Percentiles rank a stretch among this genome's conserved stretches.
Conservation (phyloP, 345 rosid genomes). For the Hibiscus trionum region DNA sequence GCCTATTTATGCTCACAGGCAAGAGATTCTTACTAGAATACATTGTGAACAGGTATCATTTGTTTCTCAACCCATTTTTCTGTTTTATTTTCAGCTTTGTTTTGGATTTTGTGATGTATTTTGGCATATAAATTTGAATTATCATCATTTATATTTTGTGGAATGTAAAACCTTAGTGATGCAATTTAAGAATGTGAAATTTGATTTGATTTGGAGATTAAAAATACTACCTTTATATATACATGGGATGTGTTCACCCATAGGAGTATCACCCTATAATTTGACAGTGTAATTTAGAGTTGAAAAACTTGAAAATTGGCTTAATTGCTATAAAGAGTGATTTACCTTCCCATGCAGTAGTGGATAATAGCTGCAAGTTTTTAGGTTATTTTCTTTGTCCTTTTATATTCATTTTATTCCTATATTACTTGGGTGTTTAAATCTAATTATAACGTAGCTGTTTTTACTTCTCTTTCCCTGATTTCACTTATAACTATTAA, state of each 20-base stretch:
- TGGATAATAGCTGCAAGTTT: neutral
- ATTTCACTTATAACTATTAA: constrained; percentile 1
- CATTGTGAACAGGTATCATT: constrained; percentile 42
- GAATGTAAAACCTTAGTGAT: neutral
- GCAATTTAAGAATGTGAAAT: neutral
- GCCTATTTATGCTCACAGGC: constrained; percentile 60
- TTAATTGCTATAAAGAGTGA: too few species aligned
- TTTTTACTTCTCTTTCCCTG: neutral
- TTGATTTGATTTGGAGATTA: neutral
- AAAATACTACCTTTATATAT: neutral
- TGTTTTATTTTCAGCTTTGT: neutral
- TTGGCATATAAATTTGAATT: neutral
- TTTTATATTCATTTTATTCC: constrained; percentile 1
- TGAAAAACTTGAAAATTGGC: neutral
- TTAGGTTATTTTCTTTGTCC: neutral
- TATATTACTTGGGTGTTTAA: neutral
- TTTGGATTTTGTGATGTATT: constrained; percentile 1
- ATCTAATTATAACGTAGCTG: neutral
- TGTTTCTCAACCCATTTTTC: neutral
- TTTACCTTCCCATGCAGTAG: too few species aligned
- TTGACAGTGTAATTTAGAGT: neutral
- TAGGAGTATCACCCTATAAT: neutral
- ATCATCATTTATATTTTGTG: neutral
- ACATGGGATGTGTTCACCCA: neutral
- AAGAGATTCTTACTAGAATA: constrained; percentile 41